Evolutionary conservation across 1,284 basidiomycete genomes (phyloP).

Genomic region (Ustanciosporium gigantosporum): DNA sequence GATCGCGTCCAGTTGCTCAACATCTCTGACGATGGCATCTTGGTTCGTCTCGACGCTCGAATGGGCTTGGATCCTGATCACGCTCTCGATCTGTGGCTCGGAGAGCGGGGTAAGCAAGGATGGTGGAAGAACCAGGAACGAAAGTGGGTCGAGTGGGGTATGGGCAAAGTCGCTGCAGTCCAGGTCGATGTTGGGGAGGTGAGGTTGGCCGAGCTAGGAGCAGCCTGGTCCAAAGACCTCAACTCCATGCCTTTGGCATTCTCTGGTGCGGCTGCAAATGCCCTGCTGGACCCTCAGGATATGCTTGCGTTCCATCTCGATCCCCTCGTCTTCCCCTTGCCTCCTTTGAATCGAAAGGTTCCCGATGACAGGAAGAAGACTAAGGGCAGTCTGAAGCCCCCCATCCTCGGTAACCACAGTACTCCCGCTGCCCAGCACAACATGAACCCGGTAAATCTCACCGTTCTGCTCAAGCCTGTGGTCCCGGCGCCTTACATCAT

Average conservation of each 20-base stretch:
- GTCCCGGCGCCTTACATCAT: conserved; percentile 45
- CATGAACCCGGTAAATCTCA: conserved; percentile 48
- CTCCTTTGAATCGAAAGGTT: conserved; percentile 30
- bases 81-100: conserved; percentile 53
- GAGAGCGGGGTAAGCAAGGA: conserved; percentile 25
- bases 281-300: conserved; percentile 23
- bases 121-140: conserved; percentile 49
- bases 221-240: conserved; percentile 15
- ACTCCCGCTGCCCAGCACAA: conserved; percentile 40
- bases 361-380: conserved; percentile 6
- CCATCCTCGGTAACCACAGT: conserved; percentile 38
- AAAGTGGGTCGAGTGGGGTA: conserved; percentile 49
- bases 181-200: conserved; percentile 48
- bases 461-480: conserved; percentile 49
- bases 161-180: conserved; percentile 48
- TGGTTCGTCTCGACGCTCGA: conserved; percentile 47
- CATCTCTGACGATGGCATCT: conserved; percentile 45
- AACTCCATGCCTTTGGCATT: conserved; percentile 2
- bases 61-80: conserved; percentile 50
- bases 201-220: conserved; percentile 34
- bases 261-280: not conserved
- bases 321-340: conserved; percentile 48
- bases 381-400: conserved; percentile 16
- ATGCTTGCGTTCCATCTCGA: conserved; percentile 52
- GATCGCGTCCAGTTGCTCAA: conserved; percentile 48